Base-by-base conservation (phyloP, 2,329 filamentous ascomycete genomes). In the Aspergillus tamarii region DNA sequence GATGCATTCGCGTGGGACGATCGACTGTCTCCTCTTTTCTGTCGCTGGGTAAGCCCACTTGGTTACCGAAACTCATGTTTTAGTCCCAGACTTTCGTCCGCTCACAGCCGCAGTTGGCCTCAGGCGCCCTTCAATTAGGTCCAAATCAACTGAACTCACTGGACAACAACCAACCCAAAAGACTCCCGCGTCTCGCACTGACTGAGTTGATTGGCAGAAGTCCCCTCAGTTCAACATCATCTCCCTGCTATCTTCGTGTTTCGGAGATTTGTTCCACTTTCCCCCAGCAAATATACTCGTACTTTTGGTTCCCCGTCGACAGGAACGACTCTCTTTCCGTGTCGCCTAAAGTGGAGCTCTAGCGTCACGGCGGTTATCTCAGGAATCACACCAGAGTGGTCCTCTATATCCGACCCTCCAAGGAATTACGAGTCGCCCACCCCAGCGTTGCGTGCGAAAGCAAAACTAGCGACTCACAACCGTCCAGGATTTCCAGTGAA, bases 1-100 rank as follows among this genome's bases (percentile, higher is more conserved):
- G 50, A 56, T 59, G 59, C 54, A 59, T 45, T 58, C 59, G 58
- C 59, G 62, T 68, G 63, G 66, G 63, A 56, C 60, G 64, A 67
- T 68, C 67, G 56, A 21, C 58, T 50, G 54, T 65, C 53, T 56
- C 23, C 54, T 21, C 54, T 41, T 34, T 59, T 60, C 36, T 63
- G 45, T 53, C 45, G 45, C 64, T 63, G 41, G 61, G 57, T 53
- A 61, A 65, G 64, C 59, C 61, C 55, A 61, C 57, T 50, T 50
- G 46, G 46, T 50, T 50, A 50, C 46, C 46, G 46, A 50, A 11
- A n/a, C 19, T 30, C 23, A 26, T 50, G 46, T 11, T 50, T 50
- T 28, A 50, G 46, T 34, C 52, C 52, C 52, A 36, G 52, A 54
- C 30, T 34, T 32, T 54, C 19, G 16, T 54, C 52, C 52, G 30